Percentiles rank a stretch among this genome's conserved stretches.
phyloP scores from a whole-genome alignment of 2,329 filamentous ascomycete genomes.

The Fusarium robinianum region DNA sequence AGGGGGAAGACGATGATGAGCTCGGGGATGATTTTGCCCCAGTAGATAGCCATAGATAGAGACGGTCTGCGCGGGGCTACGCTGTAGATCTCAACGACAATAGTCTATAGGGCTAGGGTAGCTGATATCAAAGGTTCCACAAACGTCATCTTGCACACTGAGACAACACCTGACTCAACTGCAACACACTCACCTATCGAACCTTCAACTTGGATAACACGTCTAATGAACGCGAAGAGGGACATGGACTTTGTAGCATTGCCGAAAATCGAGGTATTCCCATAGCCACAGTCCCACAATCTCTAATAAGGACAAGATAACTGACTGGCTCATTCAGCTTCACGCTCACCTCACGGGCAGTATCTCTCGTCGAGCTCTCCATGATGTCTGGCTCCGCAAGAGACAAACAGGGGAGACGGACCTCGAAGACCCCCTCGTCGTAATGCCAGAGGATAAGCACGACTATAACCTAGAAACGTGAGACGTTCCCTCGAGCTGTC shows the following conservation, averaged over 20 bases:
- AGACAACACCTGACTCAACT: no score
- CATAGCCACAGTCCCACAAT: no score
- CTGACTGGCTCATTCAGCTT: conserved; percentile 53
- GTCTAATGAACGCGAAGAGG: background rate
- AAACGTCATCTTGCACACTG: no score
- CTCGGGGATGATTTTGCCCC: no score
- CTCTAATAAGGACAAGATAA: background rate
- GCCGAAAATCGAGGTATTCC: conserved; percentile 60
- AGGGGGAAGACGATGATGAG: no score
- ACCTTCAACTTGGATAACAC: background rate
- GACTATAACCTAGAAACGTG: conserved; percentile 73
- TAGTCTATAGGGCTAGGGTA: no score
- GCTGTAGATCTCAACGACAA: no score
- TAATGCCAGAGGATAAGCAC: conserved; percentile 72
- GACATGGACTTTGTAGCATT: conserved; percentile 53
- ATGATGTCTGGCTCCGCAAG: conserved; percentile 72
- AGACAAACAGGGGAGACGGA: conserved; percentile 55
- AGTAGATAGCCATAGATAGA: no score
- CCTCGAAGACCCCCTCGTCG: conserved; percentile 69
- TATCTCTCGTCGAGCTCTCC: conserved; percentile 72
- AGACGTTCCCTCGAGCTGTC: conserved; percentile 32
- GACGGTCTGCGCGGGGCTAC: no score
- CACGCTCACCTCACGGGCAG: conserved; percentile 82
- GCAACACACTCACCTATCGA: background rate
- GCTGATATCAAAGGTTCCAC: no score